A percentile compares a stretch with the other conserved stretches of the same genome.
These are phyloP conservation scores for Leucoagaricus sp. DNA, from an alignment of 1,284 basidiomycete species.

Conservation along the genomic window DNA sequence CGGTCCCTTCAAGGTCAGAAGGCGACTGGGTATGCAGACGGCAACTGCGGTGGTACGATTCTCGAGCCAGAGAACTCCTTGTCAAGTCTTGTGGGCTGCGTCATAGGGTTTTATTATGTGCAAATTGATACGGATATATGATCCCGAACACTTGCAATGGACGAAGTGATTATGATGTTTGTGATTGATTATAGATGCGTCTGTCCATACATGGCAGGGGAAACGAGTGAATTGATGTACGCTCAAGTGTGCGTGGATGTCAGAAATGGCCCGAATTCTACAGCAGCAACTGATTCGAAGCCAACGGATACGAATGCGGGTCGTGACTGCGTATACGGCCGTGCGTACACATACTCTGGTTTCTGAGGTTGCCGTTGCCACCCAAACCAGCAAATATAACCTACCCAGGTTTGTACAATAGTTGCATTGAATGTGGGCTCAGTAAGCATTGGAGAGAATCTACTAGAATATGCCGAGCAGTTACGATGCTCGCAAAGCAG, in stretches of 20 bases:
- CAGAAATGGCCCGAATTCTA: not conserved
- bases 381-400: not conserved
- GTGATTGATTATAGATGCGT: conserved; percentile 2
- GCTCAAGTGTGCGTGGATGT: conserved; percentile 1
- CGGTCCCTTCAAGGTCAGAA: not conserved
- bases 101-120: not conserved
- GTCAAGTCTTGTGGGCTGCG: not conserved
- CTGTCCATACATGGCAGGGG: conserved; percentile 3
- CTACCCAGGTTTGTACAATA: conserved; percentile 6
- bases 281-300: conserved; percentile 2
- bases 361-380: conserved; percentile 6
- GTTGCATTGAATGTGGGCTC: not conserved
- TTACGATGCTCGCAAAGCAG: not conserved
- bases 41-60: not conserved
- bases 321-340: not conserved
- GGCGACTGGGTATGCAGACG: conserved; percentile 2
- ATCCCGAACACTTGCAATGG: not conserved
- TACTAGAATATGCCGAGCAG: not conserved
- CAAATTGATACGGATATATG: not conserved
- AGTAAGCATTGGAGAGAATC: not conserved
- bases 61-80: not conserved
- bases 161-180: not conserved
- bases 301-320: not conserved
- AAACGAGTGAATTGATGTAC: conserved; percentile 5
- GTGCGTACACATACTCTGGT: conserved; percentile 9